Conservation (phyloP, 225 moss, liverwort and hornwort species). For the Marchantia polymorpha region DNA sequence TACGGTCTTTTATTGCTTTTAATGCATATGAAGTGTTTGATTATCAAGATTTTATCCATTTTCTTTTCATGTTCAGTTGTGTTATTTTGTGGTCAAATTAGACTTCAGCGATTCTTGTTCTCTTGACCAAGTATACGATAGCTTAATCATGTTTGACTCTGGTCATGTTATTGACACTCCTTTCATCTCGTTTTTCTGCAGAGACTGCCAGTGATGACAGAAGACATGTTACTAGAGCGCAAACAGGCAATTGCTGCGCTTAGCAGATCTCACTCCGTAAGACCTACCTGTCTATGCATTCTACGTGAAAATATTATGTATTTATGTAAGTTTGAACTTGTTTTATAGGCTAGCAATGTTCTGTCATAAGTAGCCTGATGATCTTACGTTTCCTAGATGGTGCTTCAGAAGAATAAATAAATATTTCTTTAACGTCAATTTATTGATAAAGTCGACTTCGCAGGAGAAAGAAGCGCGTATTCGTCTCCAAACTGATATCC, state of each 20-base stretch:
- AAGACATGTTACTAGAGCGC: slow-evolving; percentile 92
- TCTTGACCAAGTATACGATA: background rate
- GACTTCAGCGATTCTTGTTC: background rate
- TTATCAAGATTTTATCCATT: background rate
- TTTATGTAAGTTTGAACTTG: no score
- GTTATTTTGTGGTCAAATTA: background rate
- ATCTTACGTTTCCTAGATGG: no score
- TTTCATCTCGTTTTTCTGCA: slow-evolving; percentile 22
- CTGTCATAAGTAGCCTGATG: no score
- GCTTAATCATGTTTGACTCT: background rate
- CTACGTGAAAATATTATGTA: no score
- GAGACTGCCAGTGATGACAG: slow-evolving; percentile 80
- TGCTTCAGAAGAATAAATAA: no score
- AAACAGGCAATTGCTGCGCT: slow-evolving; percentile 77
- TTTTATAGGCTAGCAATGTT: no score
- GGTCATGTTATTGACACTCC: background rate
- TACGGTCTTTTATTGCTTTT: no score
- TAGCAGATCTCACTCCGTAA: slow-evolving; percentile 54
- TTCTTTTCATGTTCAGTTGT: background rate
- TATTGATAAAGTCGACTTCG: slow-evolving; percentile 1
- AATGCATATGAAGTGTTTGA: no score
- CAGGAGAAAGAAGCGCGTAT: slow-evolving; percentile 58
- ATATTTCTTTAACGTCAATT: background rate
- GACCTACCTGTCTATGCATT: background rate
- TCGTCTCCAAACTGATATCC: slow-evolving; percentile 54